Evolutionary conservation across 2,329 filamentous ascomycete genomes (phyloP).

Genomic region (Penicillium hesseltinei): DNA sequence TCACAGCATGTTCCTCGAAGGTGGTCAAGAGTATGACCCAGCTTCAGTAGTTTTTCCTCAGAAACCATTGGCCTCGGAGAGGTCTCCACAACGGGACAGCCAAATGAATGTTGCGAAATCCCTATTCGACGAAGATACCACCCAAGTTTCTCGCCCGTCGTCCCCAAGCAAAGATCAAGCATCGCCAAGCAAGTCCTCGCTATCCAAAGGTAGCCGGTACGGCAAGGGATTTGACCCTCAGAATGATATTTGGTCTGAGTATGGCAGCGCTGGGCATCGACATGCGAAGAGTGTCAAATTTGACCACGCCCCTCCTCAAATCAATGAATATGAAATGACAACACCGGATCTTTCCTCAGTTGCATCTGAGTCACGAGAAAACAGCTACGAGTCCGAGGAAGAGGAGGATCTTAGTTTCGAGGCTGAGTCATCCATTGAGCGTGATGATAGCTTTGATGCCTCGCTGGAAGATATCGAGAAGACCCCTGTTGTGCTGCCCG

Average conservation of each 20-base stretch:
- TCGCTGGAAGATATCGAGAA: conserved; percentile 95
- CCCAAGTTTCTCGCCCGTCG: conserved; percentile 38
- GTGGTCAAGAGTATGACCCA: conserved; percentile 90
- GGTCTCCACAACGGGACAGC: conserved; percentile 58
- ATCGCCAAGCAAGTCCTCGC: conserved; percentile 86
- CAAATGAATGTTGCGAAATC: conserved; percentile 68
- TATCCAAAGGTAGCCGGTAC: conserved; percentile 64
- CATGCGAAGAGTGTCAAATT: conserved; percentile 98
- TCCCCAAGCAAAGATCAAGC: conserved; percentile 67
- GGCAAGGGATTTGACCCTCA: conserved; percentile 64
- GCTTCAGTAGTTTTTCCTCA: conserved; percentile 73
- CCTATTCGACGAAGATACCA: conserved; percentile 21
- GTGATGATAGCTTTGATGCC: conserved; percentile 91
- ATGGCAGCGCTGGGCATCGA: conserved; percentile 64
- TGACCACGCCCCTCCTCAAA: conserved; percentile 84
- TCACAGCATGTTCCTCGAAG: conserved; percentile 93
- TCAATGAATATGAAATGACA: conserved; percentile 98
- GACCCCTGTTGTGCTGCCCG: conserved; percentile 94
- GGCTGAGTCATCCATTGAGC: conserved; percentile 58
- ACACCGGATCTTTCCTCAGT: conserved; percentile 94
- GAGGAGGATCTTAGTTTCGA: conserved; percentile 66
- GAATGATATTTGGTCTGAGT: conserved; percentile 62
- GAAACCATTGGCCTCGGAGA: conserved; percentile 68
- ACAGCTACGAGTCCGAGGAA: conserved; percentile 81
- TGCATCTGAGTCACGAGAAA: conserved; percentile 84